Evolutionary conservation across 768 basidiomycete species (phyloP).

Genomic region (Phallus indusiatus): DNA sequence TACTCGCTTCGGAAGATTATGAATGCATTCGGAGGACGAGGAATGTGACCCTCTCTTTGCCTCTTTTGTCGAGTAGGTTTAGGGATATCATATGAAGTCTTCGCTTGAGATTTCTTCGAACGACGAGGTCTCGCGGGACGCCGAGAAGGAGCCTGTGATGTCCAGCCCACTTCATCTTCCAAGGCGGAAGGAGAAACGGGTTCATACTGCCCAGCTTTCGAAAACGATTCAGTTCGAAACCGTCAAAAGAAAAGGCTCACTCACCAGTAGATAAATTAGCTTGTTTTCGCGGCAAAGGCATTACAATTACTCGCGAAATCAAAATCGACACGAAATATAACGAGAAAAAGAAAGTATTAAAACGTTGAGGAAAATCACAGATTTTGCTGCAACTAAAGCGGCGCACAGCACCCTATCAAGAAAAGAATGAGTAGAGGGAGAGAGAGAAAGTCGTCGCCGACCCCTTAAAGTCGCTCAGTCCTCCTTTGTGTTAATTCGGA

Average conservation of each 20-base stretch:
- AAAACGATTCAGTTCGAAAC: not conserved
- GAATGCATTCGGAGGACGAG: conserved; percentile 31
- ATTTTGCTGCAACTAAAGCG: not conserved
- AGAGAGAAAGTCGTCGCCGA: not conserved
- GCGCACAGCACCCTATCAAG: not conserved
- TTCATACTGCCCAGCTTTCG: not conserved
- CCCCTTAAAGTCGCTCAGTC: not conserved
- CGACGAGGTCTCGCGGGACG: not conserved
- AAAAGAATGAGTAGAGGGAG: not conserved
- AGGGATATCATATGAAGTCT: not conserved
- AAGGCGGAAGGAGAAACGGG: not conserved
- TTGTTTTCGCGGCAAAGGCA: not conserved
- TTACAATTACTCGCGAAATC: no score
- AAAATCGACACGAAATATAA: not conserved
- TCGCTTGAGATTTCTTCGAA: no score
- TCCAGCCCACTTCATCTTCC: not conserved
- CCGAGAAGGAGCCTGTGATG: not conserved
- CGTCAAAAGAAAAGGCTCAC: not conserved
- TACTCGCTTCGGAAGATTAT: conserved; percentile 31
- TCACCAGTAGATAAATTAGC: not conserved
- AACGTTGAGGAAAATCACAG: not conserved
- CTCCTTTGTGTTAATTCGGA: not conserved
- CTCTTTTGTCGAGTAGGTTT: not conserved
- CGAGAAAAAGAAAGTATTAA: not conserved
- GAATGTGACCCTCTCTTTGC: conserved; percentile 20